These are phyloP conservation scores for Alternaria brassicae DNA, from an alignment of 2,329 filamentous ascomycete genomes.

Conservation along the genomic window DNA sequence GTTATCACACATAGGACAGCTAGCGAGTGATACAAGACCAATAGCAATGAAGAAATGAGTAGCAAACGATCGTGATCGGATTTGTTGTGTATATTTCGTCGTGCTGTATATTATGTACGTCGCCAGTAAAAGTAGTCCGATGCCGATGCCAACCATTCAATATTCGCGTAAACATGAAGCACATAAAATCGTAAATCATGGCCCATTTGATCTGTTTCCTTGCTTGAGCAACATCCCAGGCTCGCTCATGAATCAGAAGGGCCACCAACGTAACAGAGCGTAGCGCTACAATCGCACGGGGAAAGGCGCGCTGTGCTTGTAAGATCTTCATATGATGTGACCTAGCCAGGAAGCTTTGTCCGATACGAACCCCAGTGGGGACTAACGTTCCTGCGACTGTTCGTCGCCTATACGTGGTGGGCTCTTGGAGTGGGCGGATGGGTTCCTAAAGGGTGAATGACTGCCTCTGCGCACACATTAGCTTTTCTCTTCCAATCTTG, in stretches of 20 bases:
- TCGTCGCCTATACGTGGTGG: slow-evolving; percentile 50
- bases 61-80: background rate
- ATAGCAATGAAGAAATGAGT: background rate
- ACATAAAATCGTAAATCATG: slow-evolving; percentile 11
- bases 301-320: background rate
- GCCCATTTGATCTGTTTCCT: background rate
- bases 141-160: slow-evolving; percentile 1
- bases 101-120: background rate
- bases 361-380: background rate
- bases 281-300: background rate
- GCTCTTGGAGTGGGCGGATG: slow-evolving; percentile 43
- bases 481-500: background rate
- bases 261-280: background rate
- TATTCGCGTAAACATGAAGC: slow-evolving; percentile 2
- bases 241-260: background rate
- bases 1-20: background rate
- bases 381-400: slow-evolving; percentile 24
- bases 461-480: slow-evolving; percentile 35
- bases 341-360: background rate
- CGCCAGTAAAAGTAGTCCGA: slow-evolving; percentile 1
- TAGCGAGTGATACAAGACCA: background rate
- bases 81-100: background rate
- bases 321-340: background rate
- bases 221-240: background rate
- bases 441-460: slow-evolving; percentile 43